Base-by-base conservation (phyloP, 352 stramenopile genomes). In the Phytophthora hibernalis region DNA sequence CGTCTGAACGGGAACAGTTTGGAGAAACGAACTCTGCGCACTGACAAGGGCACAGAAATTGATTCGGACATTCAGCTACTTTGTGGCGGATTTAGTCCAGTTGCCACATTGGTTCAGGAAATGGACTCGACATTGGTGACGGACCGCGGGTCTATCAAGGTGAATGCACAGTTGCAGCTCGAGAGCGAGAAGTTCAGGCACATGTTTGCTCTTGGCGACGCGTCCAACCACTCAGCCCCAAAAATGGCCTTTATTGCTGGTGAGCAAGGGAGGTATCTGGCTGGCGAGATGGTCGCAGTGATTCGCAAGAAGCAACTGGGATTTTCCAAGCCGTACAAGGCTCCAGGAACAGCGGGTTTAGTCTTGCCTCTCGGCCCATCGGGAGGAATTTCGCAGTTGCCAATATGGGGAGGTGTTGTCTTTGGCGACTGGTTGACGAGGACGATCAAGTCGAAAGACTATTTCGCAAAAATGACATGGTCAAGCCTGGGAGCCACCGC, bases 201-300 rank as follows among this genome's bases (percentile, higher is more conserved):
- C 37, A 68, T 83, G 24, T 83, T 81, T 43, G 70, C 65, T 49
- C n/a, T 82, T 6, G 76, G 72, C 22, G 69, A 83, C 37, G 67
- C 61, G 3, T 76, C 59, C 63, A 79, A 83, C 50, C 72, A 81
- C 49, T 54, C 60, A 24, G 72, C 72, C 7, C 69, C 70, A 8
- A 82, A 82, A 45, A 60, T 79, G 26, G 69, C 68, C 9, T 75
- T 73, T 51, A 72, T 60, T 54, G 76, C 72, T 28, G 65, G 45
- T 6, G 50, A 77, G 15, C 75, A 80, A 26, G 70, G 40, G 8
- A 68, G 62, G 28, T 79, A 72, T 45, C 48, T 81, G n/a, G 62
- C 51, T 16, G 44, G 35, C 9, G 43, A 74, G 31, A 20, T 82
- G 21, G 50, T 54, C 11, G 52, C 50, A 2, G 58, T 68, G 48